Conservation (phyloP, 2,329 filamentous ascomycete species). For the Chalaropsis thielavioides region DNA sequence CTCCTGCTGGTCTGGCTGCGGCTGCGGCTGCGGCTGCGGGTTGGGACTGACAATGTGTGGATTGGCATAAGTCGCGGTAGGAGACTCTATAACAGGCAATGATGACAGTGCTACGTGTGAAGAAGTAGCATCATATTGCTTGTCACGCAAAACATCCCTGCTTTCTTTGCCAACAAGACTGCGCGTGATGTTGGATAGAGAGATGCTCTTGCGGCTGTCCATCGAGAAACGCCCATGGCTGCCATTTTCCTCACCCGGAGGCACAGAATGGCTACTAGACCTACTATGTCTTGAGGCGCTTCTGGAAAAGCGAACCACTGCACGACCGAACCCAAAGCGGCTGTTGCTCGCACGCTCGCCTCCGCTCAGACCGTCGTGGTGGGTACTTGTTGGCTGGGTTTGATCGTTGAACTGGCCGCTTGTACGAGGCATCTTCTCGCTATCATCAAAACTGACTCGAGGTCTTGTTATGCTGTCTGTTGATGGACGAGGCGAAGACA, state of each 20-base stretch:
- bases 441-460: constrained; percentile 10
- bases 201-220: constrained; percentile 17
- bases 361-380: background rate
- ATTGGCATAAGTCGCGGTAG: background rate
- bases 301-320: constrained; percentile 15
- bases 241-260: background rate
- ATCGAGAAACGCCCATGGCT: constrained; percentile 3
- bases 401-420: constrained; percentile 6
- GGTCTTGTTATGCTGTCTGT: constrained; percentile 4
- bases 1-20: too few species aligned
- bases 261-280: constrained; percentile 15
- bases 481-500: constrained; percentile 10
- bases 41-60: background rate
- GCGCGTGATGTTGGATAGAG: constrained; percentile 13
- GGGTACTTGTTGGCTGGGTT: background rate
- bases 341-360: constrained; percentile 4
- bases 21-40: background rate
- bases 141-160: constrained; percentile 9
- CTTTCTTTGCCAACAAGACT: constrained; percentile 11
- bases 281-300: constrained; percentile 17
- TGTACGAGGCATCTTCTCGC: constrained; percentile 8
- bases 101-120: background rate
- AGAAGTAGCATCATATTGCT: background rate
- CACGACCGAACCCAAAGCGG: constrained; percentile 13
- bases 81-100: constrained; percentile 3